Conservation (phyloP, 2,329 filamentous ascomycete species). For the Diatrype stigma region DNA sequence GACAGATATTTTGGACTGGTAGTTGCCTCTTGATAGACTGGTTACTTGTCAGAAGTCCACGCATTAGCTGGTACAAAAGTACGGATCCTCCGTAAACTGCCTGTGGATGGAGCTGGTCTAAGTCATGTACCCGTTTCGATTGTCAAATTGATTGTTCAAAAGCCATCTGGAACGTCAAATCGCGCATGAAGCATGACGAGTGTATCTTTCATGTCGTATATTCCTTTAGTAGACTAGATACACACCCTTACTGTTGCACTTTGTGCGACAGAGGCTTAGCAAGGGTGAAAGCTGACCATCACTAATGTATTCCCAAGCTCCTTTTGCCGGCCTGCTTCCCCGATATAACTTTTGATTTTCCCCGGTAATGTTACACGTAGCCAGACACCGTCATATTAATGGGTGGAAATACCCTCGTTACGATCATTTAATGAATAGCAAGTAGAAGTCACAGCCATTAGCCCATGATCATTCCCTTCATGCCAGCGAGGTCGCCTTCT, state of each 20-base stretch:
- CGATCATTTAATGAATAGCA: neutral
- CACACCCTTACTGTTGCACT: neutral
- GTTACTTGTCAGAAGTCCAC: no score
- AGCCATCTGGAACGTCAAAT: no score
- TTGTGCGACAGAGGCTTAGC: neutral
- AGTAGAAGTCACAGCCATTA: conserved; percentile 33
- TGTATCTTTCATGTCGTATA: neutral
- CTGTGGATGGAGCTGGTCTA: no score
- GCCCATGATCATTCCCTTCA: conserved; percentile 71
- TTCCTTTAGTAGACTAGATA: neutral
- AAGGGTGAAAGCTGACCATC: neutral
- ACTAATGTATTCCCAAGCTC: neutral
- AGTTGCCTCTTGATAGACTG: no score
- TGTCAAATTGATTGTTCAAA: no score
- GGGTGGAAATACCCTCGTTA: neutral
- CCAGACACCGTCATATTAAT: neutral
- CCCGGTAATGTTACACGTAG: neutral
- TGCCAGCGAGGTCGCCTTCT: conserved; percentile 88
- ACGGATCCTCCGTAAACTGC: no score
- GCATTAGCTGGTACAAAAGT: no score
- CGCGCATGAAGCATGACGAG: neutral
- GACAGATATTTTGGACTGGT: no score
- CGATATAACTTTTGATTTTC: neutral
- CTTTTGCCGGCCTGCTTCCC: neutral
- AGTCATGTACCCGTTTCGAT: no score